phyloP scores from a whole-genome alignment of 441 rosid genomes.

The Metrosideros polymorpha region DNA sequence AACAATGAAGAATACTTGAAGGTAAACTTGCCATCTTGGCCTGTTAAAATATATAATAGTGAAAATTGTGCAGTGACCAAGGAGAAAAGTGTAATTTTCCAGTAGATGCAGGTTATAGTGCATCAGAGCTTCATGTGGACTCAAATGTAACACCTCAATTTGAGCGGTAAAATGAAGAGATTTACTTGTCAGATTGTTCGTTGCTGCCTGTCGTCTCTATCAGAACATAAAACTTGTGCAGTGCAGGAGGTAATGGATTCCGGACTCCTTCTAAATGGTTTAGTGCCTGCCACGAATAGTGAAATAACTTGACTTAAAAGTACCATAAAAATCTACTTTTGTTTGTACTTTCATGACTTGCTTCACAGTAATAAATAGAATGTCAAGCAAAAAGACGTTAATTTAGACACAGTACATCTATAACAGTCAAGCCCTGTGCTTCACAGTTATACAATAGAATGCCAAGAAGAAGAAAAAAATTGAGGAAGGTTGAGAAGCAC shows the following conservation, averaged over 20 bases:
- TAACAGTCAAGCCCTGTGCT: not conserved
- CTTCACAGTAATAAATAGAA: not conserved
- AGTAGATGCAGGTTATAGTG: not conserved
- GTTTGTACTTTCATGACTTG: not conserved
- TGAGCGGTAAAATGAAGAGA: not conserved
- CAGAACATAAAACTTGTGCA: slow-evolving; percentile 76
- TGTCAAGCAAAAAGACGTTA: not conserved
- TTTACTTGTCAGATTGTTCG: slow-evolving; percentile 62
- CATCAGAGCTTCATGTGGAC: not conserved
- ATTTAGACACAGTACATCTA: not conserved
- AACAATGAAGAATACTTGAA: not conserved
- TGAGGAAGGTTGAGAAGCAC: not conserved
- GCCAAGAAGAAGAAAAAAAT: not conserved
- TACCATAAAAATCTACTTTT: not conserved
- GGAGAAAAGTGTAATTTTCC: not conserved
- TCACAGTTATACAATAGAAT: not conserved
- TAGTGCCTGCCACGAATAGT: slow-evolving; percentile 36
- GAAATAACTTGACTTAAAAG: not conserved
- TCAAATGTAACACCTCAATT: not conserved
- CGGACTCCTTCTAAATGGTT: slow-evolving; percentile 77
- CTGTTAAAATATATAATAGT: not conserved
- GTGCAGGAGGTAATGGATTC: slow-evolving; percentile 65
- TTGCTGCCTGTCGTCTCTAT: slow-evolving; percentile 85
- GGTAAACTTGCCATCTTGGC: not conserved
- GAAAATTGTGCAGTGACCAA: not conserved